Percentiles rank a stretch among this genome's conserved stretches.
Evolutionary conservation across 495 filamentous ascomycete genomes (phyloP).

Genomic region (Trichoderma erinaceum): DNA sequence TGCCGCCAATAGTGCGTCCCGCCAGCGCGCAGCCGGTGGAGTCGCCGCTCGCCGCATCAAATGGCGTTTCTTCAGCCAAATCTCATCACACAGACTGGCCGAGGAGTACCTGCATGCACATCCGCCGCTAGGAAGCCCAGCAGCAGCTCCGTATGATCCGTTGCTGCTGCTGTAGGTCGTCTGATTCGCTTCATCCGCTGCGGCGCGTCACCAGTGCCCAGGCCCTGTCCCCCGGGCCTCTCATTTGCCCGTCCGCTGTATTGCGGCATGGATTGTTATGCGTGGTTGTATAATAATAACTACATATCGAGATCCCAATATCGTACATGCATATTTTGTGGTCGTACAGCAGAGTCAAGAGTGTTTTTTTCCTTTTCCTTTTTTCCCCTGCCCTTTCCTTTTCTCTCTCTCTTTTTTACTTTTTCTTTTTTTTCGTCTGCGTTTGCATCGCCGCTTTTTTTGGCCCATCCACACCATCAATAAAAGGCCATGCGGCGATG

Average conservation of each 20-base stretch:
- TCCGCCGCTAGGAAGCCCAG: neutral
- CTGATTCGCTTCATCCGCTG: conserved; percentile 3
- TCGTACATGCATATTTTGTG: conserved; percentile 3
- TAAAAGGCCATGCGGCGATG: neutral
- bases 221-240: neutral
- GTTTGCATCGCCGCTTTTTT: neutral
- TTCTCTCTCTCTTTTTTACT: neutral
- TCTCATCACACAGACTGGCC: too few relatives aligned
- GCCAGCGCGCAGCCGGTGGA: too few relatives aligned
- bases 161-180: neutral
- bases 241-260: neutral
- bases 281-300: neutral
- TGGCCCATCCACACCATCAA: neutral
- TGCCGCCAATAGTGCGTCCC: too few relatives aligned
- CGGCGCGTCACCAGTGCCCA: neutral
- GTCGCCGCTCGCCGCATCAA: too few relatives aligned
- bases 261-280: neutral
- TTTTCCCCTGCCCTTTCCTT: neutral
- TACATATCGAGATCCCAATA: neutral
- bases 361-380: neutral
- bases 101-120: conserved; percentile 8
- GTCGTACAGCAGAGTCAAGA: too few relatives aligned
- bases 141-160: neutral
- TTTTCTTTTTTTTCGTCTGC: neutral
- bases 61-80: too few relatives aligned